A percentile compares a stretch with the other conserved stretches of the same genome.
These are phyloP conservation scores for Penicillium diatomitis DNA, from an alignment of 495 filamentous ascomycete species.

Conservation along the genomic window DNA sequence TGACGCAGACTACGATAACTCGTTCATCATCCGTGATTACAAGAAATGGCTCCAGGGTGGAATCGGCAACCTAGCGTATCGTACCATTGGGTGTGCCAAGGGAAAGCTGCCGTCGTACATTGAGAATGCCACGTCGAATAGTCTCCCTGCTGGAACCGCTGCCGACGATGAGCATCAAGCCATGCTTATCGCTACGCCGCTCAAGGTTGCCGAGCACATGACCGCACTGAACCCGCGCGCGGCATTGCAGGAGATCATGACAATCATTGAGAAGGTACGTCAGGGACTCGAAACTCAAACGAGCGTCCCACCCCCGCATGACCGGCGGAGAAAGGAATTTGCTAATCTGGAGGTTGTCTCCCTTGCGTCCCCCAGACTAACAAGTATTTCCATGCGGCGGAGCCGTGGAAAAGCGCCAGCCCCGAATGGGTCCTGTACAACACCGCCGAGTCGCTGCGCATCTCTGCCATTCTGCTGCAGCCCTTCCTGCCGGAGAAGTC, in stretches of 20 bases:
- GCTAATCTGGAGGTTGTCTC: neutral
- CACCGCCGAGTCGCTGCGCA: constrained; percentile 66
- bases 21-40: constrained; percentile 63
- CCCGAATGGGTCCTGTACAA: constrained; percentile 54
- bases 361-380: constrained; percentile 48
- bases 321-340: constrained; percentile 3
- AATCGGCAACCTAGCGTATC: constrained; percentile 68
- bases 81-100: constrained; percentile 56
- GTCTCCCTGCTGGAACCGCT: constrained; percentile 17
- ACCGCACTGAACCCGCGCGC: constrained; percentile 50
- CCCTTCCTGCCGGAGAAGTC: constrained; percentile 86
- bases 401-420: constrained; percentile 49
- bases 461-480: constrained; percentile 76
- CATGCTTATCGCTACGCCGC: constrained; percentile 26
- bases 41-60: constrained; percentile 64
- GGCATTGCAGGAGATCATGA: constrained; percentile 60
- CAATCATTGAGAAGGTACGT: constrained; percentile 45
- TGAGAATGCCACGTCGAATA: constrained; percentile 25
- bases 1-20: constrained; percentile 80
- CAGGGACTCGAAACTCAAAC: neutral
- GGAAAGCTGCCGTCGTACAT: constrained; percentile 56
- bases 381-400: constrained; percentile 49
- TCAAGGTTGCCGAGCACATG: constrained; percentile 48
- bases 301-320: constrained; percentile 7
- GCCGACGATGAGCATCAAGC: constrained; percentile 25